Evolutionary conservation across 768 basidiomycete species (phyloP).

Genomic region (Daedalea quercina): DNA sequence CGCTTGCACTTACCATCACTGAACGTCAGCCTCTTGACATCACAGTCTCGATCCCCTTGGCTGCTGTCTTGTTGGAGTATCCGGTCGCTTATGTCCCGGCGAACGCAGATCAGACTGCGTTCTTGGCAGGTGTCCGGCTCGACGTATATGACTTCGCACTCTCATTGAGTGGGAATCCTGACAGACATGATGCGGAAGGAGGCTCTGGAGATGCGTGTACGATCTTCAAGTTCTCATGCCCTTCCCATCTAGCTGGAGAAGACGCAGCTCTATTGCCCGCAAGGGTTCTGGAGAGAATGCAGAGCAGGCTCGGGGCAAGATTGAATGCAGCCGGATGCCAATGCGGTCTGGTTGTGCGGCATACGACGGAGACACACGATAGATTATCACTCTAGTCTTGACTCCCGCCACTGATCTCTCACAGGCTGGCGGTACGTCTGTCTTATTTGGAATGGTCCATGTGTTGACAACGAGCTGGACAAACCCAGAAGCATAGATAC

Average conservation of each 20-base stretch:
- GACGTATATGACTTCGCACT: conserved; percentile 41
- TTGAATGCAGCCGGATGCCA: conserved; percentile 20
- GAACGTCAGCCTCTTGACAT: not conserved
- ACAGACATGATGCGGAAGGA: not conserved
- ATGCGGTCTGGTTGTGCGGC: conserved; percentile 22
- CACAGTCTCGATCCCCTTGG: conserved; percentile 39
- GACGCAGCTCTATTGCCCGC: conserved; percentile 13
- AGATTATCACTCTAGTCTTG: conserved; percentile 37
- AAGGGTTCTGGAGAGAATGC: conserved; percentile 24
- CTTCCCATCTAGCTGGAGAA: conserved; percentile 21
- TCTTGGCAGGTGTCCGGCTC: conserved; percentile 38
- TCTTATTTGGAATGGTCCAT: not conserved
- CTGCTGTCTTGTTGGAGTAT: conserved; percentile 56
- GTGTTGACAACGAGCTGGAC: not conserved
- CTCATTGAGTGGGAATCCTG: conserved; percentile 12
- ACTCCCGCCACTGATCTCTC: not conserved
- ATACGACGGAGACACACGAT: conserved; percentile 32
- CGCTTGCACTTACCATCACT: conserved; percentile 14
- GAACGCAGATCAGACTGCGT: conserved; percentile 24
- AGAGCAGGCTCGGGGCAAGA: conserved; percentile 27
- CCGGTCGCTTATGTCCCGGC: conserved; percentile 45
- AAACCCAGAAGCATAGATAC: not conserved
- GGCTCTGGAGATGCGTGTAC: conserved; percentile 20
- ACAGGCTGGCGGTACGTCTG: not conserved
- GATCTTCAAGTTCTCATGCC: conserved; percentile 55